These are phyloP conservation scores for Pelargonium cotyledonis DNA, from an alignment of 441 rosid species.

Conservation along the genomic window DNA sequence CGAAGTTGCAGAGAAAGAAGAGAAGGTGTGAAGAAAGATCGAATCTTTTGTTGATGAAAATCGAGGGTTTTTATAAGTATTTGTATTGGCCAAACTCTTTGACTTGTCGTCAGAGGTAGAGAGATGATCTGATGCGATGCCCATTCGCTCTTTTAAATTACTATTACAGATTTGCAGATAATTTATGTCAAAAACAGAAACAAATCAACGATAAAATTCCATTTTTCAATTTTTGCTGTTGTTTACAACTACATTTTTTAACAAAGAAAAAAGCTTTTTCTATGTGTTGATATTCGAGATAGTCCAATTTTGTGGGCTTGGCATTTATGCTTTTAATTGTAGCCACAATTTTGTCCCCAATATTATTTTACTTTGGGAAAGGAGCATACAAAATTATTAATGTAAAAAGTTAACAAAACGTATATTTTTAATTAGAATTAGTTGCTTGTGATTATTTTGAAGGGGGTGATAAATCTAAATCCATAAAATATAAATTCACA, in stretches of 20 bases:
- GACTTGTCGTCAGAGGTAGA: neutral
- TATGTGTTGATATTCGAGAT: neutral
- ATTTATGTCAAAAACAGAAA: too few relatives aligned
- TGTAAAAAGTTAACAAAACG: neutral
- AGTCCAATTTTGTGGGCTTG: neutral
- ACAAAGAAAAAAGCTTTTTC: too few relatives aligned
- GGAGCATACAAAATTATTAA: neutral
- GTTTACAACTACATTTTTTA: too few relatives aligned
- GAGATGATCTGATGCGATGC: neutral
- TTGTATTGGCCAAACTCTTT: neutral
- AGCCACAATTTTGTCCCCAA: neutral
- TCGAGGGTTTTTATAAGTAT: neutral
- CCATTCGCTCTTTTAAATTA: neutral
- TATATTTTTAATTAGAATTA: neutral
- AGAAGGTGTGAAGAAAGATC: neutral
- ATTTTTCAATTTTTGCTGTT: too few relatives aligned
- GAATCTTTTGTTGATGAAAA: neutral
- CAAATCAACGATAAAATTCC: too few relatives aligned
- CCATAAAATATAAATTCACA: too few relatives aligned
- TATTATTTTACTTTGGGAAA: slow-evolving; percentile 1
- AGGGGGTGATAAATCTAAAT: too few relatives aligned
- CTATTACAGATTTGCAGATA: too few relatives aligned
- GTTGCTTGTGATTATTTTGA: neutral
- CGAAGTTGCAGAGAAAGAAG: neutral
- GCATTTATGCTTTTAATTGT: neutral